Conservation (phyloP, 2,329 filamentous ascomycete species). For the Penicillium frequentans region DNA sequence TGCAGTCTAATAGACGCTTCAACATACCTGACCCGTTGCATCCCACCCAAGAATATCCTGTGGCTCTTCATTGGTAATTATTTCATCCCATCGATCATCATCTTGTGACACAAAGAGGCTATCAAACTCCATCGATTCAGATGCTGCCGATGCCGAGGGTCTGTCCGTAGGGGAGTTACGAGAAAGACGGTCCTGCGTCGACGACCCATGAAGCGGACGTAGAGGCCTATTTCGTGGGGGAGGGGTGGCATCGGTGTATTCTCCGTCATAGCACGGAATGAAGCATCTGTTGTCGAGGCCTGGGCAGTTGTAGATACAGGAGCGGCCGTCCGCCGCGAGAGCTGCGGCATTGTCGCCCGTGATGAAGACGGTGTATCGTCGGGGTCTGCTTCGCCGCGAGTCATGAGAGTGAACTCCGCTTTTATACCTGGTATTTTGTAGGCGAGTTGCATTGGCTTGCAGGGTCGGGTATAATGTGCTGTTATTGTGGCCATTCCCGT, state of each 20-base stretch:
- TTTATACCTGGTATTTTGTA: constrained; percentile 57
- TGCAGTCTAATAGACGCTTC: neutral
- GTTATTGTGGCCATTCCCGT: constrained; percentile 56
- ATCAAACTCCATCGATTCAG: constrained; percentile 49
- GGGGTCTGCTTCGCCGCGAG: constrained; percentile 54
- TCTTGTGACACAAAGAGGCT: constrained; percentile 63
- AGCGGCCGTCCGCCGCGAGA: constrained; percentile 41
- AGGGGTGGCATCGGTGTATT: constrained; percentile 32
- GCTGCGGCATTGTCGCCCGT: constrained; percentile 38
- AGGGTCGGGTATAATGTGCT: constrained; percentile 60
- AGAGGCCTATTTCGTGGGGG: constrained; percentile 28
- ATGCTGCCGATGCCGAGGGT: constrained; percentile 1
- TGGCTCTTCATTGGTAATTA: constrained; percentile 54
- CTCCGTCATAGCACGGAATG: constrained; percentile 8
- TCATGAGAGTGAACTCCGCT: constrained; percentile 66
- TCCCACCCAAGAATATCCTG: constrained; percentile 65
- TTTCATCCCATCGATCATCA: constrained; percentile 63
- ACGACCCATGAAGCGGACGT: constrained; percentile 34
- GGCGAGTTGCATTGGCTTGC: constrained; percentile 60
- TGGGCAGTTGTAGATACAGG: constrained; percentile 15
- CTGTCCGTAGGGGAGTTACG: constrained; percentile 23
- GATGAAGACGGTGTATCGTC: constrained; percentile 41
- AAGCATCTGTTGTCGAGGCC: constrained; percentile 15
- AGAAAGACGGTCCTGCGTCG: constrained; percentile 24
- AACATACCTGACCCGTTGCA: constrained; percentile 44